Percentiles rank a stretch among this genome's conserved stretches.
phyloP scores from a whole-genome alignment of 164 flowering plant species.

The Echeveria elegans region DNA sequence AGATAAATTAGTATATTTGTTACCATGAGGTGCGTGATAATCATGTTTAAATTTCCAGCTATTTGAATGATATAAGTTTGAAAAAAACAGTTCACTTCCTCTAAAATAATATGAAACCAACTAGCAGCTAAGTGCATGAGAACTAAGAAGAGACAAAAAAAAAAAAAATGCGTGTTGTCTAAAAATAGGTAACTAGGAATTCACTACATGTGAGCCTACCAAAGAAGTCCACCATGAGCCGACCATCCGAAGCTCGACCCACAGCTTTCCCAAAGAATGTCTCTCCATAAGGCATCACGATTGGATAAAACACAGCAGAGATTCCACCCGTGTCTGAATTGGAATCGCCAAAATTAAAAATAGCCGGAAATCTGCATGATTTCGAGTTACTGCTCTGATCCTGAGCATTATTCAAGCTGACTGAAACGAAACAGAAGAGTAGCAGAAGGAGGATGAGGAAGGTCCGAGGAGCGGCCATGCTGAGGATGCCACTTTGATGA shows the following conservation, averaged over 20 bases:
- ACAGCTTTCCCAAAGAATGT: conserved; percentile 38
- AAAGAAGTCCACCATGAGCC: conserved; percentile 51
- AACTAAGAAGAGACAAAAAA: background rate
- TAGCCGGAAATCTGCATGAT: conserved; percentile 38
- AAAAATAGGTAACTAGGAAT: background rate
- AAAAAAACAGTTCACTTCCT: background rate
- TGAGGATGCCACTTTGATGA: background rate
- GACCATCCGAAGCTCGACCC: conserved; percentile 53
- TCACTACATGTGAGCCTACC: conserved; percentile 26
- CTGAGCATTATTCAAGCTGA: background rate
- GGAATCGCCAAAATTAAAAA: conserved; percentile 51
- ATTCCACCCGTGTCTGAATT: conserved; percentile 63
- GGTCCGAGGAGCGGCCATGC: background rate
- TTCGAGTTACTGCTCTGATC: background rate
- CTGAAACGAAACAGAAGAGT: background rate
- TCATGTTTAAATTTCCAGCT: too few species aligned
- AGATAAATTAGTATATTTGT: too few species aligned
- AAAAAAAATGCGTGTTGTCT: background rate
- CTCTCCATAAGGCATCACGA: conserved; percentile 31
- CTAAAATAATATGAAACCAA: background rate
- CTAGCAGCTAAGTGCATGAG: background rate
- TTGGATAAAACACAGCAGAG: conserved; percentile 37
- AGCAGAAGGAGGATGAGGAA: background rate
- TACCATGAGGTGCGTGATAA: too few species aligned
- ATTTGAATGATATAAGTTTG: too few species aligned